Evolutionary conservation across 805 yeast genomes (phyloP), one percentile per base, ranked within the genome.

Genomic region (Ogataea paradorogensis): DNA sequence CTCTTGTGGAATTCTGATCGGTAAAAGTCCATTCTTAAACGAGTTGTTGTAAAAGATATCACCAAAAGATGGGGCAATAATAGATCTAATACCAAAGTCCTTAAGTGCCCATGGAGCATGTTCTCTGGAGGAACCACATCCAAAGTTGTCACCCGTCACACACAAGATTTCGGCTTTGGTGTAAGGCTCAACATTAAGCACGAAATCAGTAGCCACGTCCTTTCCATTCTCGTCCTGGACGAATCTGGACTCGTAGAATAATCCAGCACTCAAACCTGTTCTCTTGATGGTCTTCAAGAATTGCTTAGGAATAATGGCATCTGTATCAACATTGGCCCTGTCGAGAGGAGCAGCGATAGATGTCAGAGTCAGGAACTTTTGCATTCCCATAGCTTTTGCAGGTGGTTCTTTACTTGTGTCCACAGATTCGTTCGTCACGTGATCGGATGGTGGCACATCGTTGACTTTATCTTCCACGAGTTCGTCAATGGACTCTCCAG

Each of bases 71-170:
- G 98, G 99, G 5, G 98, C 98, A 64, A 93, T 90, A 59, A 93
- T 85, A 48, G 91, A 83, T 65, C 85, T 83, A 65, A 93, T 89
- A 66, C 99, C 99, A 58, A 93, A 93, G 68, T 93, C 99, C 58
- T 89, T 90, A 52, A 93, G 75, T 2, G 99, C 98, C 99, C 99
- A 93, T 43, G 99, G 98, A 24, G 99, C 99, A 59, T 93, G 99
- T 67, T 93, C 99, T 76, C 99, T 87, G 2, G 97, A 90, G 28
- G 97, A 90, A 58, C 99, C 99, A 72, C 99, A 93, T 52, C 99
- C 99, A 62, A 93, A 93, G 73, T 93, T 93, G 62, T 87, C 95
- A 63, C 99, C 99, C 30, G 95, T 80, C 45, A 89, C 95, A 52
- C 91, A 83, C 51, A 93, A 71, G 52, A 91, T 82, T 65, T 84